Percentiles rank a stretch among this genome's conserved stretches.
phyloP scores from a whole-genome alignment of 495 filamentous ascomycete species.

The Podospora sp. region DNA sequence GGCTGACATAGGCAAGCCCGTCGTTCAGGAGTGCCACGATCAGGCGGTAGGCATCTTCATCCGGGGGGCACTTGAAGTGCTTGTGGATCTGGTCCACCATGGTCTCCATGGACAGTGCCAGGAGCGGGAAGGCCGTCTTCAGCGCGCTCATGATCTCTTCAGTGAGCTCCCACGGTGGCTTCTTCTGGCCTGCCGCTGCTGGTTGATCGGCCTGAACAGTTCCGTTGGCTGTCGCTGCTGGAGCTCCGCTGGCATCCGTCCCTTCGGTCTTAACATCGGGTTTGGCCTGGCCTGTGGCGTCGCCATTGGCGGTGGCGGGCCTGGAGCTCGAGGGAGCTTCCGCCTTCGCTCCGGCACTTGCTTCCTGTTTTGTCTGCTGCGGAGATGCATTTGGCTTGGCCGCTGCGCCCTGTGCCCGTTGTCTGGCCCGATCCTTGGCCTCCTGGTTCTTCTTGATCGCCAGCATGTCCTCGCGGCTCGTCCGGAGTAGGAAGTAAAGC shows the following conservation, averaged over 20 bases:
- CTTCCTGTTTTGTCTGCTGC: slow-evolving; percentile 52
- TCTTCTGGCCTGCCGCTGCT: slow-evolving; percentile 54
- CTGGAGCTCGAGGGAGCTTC: slow-evolving; percentile 33
- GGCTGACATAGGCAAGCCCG: slow-evolving; percentile 82
- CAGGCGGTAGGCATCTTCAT: slow-evolving; percentile 97
- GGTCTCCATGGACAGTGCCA: slow-evolving; percentile 97
- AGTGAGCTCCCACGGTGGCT: slow-evolving; percentile 88
- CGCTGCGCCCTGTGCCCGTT: slow-evolving; percentile 18
- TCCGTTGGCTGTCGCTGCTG: slow-evolving; percentile 31
- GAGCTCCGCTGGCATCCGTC: slow-evolving; percentile 43
- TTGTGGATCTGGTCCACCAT: slow-evolving; percentile 99
- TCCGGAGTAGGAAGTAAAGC: slow-evolving; percentile 90
- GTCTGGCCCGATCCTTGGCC: slow-evolving; percentile 55
- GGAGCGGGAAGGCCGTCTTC: slow-evolving; percentile 93
- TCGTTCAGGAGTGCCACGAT: slow-evolving; percentile 97
- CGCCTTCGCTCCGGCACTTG: slow-evolving; percentile 22
- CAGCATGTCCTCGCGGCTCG: slow-evolving; percentile 91
- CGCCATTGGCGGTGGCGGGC: slow-evolving; percentile 54
- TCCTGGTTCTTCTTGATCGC: slow-evolving; percentile 88
- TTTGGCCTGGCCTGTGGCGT: slow-evolving; percentile 44
- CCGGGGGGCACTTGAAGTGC: slow-evolving; percentile 97
- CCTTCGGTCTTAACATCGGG: slow-evolving; percentile 45
- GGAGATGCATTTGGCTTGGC: slow-evolving; percentile 45
- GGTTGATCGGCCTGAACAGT: slow-evolving; percentile 37
- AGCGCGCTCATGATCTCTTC: slow-evolving; percentile 93